phyloP scores from a whole-genome alignment of 2,329 filamentous ascomycete species.

The Ascochyta fabae region DNA sequence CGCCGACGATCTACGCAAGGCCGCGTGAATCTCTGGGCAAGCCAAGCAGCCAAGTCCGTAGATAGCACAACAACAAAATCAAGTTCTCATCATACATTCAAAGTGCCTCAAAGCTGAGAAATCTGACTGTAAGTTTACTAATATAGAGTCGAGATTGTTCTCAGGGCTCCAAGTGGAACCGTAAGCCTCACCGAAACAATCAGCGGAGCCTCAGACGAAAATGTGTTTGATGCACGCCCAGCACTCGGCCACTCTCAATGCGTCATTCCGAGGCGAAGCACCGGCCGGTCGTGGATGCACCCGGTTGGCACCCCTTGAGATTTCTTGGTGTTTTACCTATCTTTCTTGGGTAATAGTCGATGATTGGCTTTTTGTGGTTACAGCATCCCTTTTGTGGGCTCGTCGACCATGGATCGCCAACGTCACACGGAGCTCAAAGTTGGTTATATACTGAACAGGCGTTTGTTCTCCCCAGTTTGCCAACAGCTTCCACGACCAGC shows the following conservation, averaged over 20 bases:
- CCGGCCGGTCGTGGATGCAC: constrained; percentile 1
- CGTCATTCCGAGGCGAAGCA: constrained; percentile 16
- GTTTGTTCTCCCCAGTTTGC: neutral
- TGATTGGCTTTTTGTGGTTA: constrained; percentile 5
- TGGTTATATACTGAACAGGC: neutral
- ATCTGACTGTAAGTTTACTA: neutral
- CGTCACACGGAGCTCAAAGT: constrained; percentile 3
- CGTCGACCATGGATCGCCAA: constrained; percentile 7
- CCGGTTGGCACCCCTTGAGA: neutral
- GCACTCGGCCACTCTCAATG: constrained; percentile 10
- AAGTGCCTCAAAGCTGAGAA: neutral
- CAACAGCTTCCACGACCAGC: neutral
- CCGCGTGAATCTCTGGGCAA: constrained; percentile 13
- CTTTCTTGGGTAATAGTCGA: neutral
- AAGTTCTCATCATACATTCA: neutral
- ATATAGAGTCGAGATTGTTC: neutral
- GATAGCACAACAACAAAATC: constrained; percentile 1
- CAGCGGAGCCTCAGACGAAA: constrained; percentile 6
- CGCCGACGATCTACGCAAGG: constrained; percentile 16
- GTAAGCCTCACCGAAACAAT: constrained; percentile 2
- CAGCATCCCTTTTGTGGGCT: constrained; percentile 1
- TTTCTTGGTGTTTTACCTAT: neutral
- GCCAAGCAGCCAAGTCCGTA: constrained; percentile 17
- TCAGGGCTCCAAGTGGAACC: neutral
- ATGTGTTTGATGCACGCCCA: constrained; percentile 12